Conservation (phyloP, 768 basidiomycete genomes). For the Porphyrellus cyaneotinctus region DNA sequence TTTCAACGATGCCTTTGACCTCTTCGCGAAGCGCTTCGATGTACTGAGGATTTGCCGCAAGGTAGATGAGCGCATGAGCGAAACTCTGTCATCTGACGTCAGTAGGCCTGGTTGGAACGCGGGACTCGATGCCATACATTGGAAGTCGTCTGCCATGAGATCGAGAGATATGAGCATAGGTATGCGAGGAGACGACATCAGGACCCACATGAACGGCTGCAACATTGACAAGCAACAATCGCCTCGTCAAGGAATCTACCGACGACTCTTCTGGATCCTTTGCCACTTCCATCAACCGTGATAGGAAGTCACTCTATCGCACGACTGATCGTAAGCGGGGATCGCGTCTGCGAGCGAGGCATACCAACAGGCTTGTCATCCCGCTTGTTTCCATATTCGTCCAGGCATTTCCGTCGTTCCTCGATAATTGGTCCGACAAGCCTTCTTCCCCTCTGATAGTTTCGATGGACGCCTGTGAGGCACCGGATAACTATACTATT, state of each 20-base stretch:
- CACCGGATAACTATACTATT: background rate
- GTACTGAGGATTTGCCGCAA: too few relatives aligned
- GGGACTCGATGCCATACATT: background rate
- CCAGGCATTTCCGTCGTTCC: background rate
- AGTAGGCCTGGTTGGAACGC: background rate
- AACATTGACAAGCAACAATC: background rate
- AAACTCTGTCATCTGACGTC: background rate
- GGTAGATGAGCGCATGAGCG: background rate
- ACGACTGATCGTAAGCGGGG: background rate
- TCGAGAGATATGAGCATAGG: too few relatives aligned
- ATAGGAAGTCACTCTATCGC: background rate
- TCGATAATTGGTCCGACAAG: background rate
- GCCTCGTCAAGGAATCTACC: slow-evolving; percentile 18
- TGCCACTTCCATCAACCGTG: background rate
- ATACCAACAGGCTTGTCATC: background rate
- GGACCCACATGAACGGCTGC: background rate
- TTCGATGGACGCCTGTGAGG: background rate
- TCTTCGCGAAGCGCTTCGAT: background rate
- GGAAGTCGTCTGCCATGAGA: background rate
- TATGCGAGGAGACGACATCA: too few relatives aligned
- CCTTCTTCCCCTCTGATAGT: background rate
- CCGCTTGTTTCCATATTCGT: background rate
- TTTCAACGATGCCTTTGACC: too few relatives aligned
- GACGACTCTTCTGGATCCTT: slow-evolving; percentile 14
- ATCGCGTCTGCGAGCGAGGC: background rate